Evolutionary conservation across 495 filamentous ascomycete genomes (phyloP).

Genomic region (Annulohypoxylon moriforme): DNA sequence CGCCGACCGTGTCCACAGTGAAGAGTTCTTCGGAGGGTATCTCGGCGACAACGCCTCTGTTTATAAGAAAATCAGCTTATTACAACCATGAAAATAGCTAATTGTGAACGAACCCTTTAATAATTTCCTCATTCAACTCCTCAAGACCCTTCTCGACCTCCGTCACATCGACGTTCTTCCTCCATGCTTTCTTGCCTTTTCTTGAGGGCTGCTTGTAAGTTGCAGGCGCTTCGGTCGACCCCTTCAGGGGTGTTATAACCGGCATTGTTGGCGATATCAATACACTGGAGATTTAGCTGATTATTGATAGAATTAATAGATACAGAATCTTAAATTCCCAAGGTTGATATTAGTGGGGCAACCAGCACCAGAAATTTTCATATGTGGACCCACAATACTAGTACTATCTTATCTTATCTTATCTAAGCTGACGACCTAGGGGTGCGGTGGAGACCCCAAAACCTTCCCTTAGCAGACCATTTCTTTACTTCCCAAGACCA

Average conservation of each 20-base stretch:
- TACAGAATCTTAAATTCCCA: background rate
- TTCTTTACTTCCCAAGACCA: no score
- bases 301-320: background rate
- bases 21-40: conserved; percentile 83
- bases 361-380: conserved; percentile 1
- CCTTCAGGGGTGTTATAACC: conserved; percentile 46
- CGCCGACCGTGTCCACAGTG: conserved; percentile 79
- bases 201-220: conserved; percentile 84
- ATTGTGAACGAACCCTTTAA: conserved; percentile 75
- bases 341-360: background rate
- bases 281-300: background rate
- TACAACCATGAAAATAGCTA: background rate
- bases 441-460: no score
- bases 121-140: conserved; percentile 84
- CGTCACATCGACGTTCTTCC: conserved; percentile 95
- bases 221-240: conserved; percentile 56
- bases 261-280: conserved; percentile 43
- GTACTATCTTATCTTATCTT: no score
- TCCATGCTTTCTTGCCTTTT: conserved; percentile 98
- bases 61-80: conserved; percentile 35
- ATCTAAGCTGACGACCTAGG: no score
- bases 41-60: conserved; percentile 84
- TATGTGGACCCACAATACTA: no score
- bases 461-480: no score
- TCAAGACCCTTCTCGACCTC: conserved; percentile 87